phyloP scores from a whole-genome alignment of 2,329 filamentous ascomycete genomes.

The Aschersonia sp. region DNA sequence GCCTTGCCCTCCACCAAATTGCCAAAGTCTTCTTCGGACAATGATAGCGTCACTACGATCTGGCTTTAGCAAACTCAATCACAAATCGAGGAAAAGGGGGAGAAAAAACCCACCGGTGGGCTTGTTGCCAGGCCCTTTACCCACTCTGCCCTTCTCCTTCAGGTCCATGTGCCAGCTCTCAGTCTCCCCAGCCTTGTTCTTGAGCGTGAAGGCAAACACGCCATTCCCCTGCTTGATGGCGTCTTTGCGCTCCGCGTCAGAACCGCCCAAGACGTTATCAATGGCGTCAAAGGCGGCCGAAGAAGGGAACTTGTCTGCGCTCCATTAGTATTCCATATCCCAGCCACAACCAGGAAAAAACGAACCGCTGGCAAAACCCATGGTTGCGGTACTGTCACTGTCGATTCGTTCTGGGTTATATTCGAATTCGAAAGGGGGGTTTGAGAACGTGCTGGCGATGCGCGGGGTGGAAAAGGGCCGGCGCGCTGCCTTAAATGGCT shows the following conservation, averaged over 20 bases:
- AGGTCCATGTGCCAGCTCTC: constrained; percentile 92
- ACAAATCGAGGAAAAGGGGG: neutral
- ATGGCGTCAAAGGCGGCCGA: constrained; percentile 88
- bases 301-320: constrained; percentile 72
- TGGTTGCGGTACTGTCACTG: constrained; percentile 19
- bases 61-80: no score
- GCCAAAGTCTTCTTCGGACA: constrained; percentile 78
- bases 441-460: neutral
- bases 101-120: constrained; percentile 51
- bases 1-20: constrained; percentile 75
- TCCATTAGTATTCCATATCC: no score
- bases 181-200: constrained; percentile 69
- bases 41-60: constrained; percentile 59
- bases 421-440: no score
- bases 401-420: neutral
- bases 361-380: constrained; percentile 61
- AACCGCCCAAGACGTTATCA: constrained; percentile 52
- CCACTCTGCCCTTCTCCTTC: constrained; percentile 75
- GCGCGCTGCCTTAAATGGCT: no score
- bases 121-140: constrained; percentile 58
- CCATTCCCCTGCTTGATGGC: constrained; percentile 81
- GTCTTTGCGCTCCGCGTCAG: constrained; percentile 64
- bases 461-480: neutral
- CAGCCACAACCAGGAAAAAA: neutral
- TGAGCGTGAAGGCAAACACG: constrained; percentile 83